phyloP scores from a whole-genome alignment of 2,329 filamentous ascomycete genomes.

The Lasiodiplodia theobromae region DNA sequence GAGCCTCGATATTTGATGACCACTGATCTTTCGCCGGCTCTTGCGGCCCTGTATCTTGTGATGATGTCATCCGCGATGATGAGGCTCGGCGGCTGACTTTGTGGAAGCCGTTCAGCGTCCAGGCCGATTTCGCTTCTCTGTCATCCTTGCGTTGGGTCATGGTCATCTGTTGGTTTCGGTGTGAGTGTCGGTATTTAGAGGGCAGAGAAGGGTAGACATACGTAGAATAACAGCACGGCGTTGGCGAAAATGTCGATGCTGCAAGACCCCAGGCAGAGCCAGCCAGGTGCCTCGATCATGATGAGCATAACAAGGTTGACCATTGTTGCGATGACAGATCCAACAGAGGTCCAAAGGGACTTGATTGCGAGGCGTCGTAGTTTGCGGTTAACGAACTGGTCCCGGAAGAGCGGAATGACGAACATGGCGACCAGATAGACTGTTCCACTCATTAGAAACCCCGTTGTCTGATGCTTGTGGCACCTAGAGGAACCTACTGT shows the following conservation, averaged over 20 bases:
- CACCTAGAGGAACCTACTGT: background rate
- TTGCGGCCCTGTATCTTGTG: background rate
- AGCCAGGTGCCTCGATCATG: slow-evolving; percentile 13
- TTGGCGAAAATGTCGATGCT: slow-evolving; percentile 12
- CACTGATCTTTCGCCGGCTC: background rate
- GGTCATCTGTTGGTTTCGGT: background rate
- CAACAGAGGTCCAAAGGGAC: background rate
- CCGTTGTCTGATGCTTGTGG: no score
- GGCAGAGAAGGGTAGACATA: background rate
- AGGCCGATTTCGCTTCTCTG: background rate
- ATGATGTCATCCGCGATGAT: background rate
- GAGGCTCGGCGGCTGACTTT: background rate
- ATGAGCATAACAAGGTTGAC: slow-evolving; percentile 11
- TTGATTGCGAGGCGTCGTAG: background rate
- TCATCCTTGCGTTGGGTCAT: background rate
- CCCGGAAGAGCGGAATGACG: slow-evolving; percentile 8
- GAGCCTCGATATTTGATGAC: background rate
- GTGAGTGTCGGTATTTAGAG: background rate
- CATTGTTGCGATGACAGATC: slow-evolving; percentile 9
- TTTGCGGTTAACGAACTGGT: slow-evolving; percentile 8
- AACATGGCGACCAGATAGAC: slow-evolving; percentile 10
- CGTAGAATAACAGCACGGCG: background rate
- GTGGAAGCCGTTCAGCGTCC: slow-evolving; percentile 3
- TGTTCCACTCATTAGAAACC: background rate
- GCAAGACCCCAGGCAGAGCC: slow-evolving; percentile 1